Conservation (phyloP, 352 stramenopile genomes). For the Globisporangium megalacanthum region DNA sequence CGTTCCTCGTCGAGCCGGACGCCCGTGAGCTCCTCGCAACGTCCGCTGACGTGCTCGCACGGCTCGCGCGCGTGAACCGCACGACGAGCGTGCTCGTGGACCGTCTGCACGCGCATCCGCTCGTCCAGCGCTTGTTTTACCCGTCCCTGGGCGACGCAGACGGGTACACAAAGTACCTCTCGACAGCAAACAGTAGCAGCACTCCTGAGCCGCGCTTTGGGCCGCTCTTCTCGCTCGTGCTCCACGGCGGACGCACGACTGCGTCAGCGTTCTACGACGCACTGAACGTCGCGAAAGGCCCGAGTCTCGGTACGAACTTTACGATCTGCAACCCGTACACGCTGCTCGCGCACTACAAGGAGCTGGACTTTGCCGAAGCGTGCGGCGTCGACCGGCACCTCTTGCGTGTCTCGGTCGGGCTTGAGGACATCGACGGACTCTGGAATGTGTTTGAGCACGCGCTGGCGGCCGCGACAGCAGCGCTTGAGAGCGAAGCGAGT, state of each 20-base stretch:
- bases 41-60: conserved; percentile 65
- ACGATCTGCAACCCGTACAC: conserved; percentile 92
- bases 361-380: conserved; percentile 89
- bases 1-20: conserved; percentile 62
- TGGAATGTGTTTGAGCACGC: conserved; percentile 23
- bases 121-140: conserved; percentile 87
- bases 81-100: conserved; percentile 64
- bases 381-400: conserved; percentile 90
- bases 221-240: conserved; percentile 83
- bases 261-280: conserved; percentile 87
- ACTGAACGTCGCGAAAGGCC: conserved; percentile 78
- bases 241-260: conserved; percentile 63
- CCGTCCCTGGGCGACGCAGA: conserved; percentile 51
- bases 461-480: not conserved
- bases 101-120: conserved; percentile 59
- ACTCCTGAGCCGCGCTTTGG: conserved; percentile 49
- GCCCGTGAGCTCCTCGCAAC: conserved; percentile 37
- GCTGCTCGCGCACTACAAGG: conserved; percentile 89
- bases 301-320: conserved; percentile 93
- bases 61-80: conserved; percentile 75
- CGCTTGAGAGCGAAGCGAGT: too few species aligned
- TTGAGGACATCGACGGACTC: conserved; percentile 81
- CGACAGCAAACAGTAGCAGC: not conserved
- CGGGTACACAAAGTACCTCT: conserved; percentile 59
- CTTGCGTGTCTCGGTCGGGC: conserved; percentile 89